Percentiles rank a stretch among this genome's conserved stretches.
phyloP scores from a whole-genome alignment of 2,329 filamentous ascomycete species.

The Fusarium liriodendri region DNA sequence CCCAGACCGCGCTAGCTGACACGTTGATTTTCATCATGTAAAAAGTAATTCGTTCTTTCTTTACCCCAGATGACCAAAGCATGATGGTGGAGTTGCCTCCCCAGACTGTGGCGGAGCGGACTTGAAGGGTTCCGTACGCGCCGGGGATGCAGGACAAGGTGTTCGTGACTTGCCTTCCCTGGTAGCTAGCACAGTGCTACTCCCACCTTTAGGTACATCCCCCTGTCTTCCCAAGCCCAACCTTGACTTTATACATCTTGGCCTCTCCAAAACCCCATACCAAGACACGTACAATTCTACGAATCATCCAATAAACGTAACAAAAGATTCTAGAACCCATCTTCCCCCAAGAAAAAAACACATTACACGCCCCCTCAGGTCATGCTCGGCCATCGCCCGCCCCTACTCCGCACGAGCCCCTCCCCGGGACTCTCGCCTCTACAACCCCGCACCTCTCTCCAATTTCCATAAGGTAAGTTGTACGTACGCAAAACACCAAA shows the following conservation, averaged over 20 bases:
- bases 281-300: not conserved
- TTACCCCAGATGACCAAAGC: not conserved
- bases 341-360: not conserved
- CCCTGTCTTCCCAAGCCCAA: not conserved
- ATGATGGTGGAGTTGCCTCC: not conserved
- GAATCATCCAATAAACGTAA: not conserved
- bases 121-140: not conserved
- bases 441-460: slow-evolving; percentile 28
- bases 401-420: slow-evolving; percentile 28
- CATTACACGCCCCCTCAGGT: not conserved
- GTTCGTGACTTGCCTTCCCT: not conserved
- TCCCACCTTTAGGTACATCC: not conserved
- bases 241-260: not conserved
- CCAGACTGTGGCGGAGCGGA: not conserved
- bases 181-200: not conserved
- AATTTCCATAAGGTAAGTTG: slow-evolving; percentile 42
- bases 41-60: not conserved
- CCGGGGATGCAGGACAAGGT: not conserved
- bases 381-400: slow-evolving; percentile 1
- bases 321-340: not conserved
- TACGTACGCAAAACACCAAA: slow-evolving; percentile 38
- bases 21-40: not conserved
- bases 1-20: not conserved
- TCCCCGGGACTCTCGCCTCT: slow-evolving; percentile 6
- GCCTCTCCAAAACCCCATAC: not conserved